Percentiles rank a stretch among this genome's conserved stretches.
These are phyloP conservation scores for Fusarium multiceps DNA, from an alignment of 2,329 filamentous ascomycete genomes.

Conservation along the genomic window DNA sequence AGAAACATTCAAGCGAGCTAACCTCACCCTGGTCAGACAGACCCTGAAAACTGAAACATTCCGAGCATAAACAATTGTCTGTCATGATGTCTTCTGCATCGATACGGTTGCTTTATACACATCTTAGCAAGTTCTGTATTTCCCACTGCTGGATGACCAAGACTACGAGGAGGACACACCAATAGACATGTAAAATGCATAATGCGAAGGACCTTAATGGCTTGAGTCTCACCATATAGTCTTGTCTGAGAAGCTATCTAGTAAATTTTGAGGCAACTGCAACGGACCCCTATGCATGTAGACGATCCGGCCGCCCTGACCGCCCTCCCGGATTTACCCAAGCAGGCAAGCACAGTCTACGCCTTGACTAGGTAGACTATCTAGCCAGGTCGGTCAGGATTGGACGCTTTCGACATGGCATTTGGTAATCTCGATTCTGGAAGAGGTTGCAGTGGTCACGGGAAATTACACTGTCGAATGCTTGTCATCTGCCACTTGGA, in stretches of 20 bases:
- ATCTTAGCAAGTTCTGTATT: background rate
- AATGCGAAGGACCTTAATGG: background rate
- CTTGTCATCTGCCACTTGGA: background rate
- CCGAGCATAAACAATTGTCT: too few relatives aligned
- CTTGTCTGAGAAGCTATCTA: background rate
- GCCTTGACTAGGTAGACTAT: background rate
- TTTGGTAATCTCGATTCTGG: conserved; percentile 1
- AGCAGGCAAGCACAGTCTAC: background rate
- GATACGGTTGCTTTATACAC: background rate
- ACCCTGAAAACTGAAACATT: background rate
- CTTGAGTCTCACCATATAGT: background rate
- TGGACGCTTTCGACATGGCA: background rate
- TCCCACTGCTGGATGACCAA: too few relatives aligned
- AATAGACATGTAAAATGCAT: background rate
- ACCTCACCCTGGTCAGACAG: background rate
- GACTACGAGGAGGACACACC: background rate
- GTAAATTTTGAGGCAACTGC: background rate
- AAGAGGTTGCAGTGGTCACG: background rate
- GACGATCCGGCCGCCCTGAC: conserved; percentile 35
- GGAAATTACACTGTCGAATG: conserved; percentile 31
- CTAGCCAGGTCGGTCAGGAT: background rate
- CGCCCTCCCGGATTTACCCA: conserved; percentile 40
- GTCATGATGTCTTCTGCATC: background rate
- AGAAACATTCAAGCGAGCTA: conserved; percentile 14
- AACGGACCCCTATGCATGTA: conserved; percentile 32